Evolutionary conservation across 139 green algal species (phyloP), one percentile per base, ranked within the genome.

Genomic region (Protoeuglena noctilucae): DNA sequence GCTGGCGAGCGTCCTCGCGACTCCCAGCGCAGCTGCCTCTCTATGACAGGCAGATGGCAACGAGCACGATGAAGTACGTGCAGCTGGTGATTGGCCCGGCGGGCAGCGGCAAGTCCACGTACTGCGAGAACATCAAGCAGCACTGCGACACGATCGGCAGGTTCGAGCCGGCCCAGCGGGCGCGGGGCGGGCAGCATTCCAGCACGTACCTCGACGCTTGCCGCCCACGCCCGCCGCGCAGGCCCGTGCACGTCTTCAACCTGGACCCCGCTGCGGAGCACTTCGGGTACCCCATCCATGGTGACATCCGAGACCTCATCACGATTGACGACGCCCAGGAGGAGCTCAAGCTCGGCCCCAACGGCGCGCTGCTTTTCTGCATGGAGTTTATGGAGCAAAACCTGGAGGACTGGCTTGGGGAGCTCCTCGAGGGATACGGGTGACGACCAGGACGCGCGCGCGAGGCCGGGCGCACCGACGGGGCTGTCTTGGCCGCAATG

Each of bases 311-410:
- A 0, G 85, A 95, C 34, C 66, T 96, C 23, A 67, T 96, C 4
- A 81, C 77, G 2, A 56, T 97, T 28, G 79, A 96, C 25, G 91
- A 97, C 63, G 91, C 89, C 3, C 90, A 94, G 81, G 75, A 95
- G 45, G 88, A 97, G 75, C 51, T 96, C 50, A 64, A 88, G 34
- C 34, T 43, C 9, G 34, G 34, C 34, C 34, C 34, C 9, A 43
- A 43, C 34, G 72, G 90, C 3, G 91, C 73, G n/a, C 71, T 98
- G 63, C 56, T 99, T 46, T 95, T 92, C 61, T 95, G 85, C 79
- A 99, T 99, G 91, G 91, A 99, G 61, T 94, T 93, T 56, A 45
- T 97, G 54, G 89, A 98, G 62, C 87, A 97, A 3, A 87, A 93
- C 59, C 51, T 99, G 25, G 76, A 95, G 7, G 84, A 93, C 31